Evolutionary conservation across 148 eudicot species (phyloP), one percentile per base, ranked within the genome.

Genomic region (Amaranthus cruentus): DNA sequence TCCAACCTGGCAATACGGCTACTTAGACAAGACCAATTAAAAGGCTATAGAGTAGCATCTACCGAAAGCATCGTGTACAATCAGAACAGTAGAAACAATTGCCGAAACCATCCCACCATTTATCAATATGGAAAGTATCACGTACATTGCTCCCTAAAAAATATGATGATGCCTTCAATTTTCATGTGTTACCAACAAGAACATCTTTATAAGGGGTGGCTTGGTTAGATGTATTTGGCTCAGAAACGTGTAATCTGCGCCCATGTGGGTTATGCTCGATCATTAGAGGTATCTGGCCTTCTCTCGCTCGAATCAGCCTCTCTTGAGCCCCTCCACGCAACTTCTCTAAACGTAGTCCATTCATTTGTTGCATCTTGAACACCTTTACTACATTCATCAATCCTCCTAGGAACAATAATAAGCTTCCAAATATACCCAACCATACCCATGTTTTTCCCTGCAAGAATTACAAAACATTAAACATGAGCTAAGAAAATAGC

Each of bases 251-350:
- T 5, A 51, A 55, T 55, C 28, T 73, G 6, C 78, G 59, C 44
- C 68, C 68, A 14, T 64, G 38, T 8, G 9, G 73, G 5, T 71
- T 72, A 38, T 90, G 84, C 14, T 84, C 88, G 0, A 56, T 50
- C 3, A 87, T 76, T n/a, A 87, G 71, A 4, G 97, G 91, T 55
- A 77, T 72, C 18, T 76, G 85, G 15, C 94, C 91, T 80, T 93
- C 98, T 62, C 92, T 66, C 69, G 70, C 81, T 49, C 71, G 86
- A 5, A 78, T 48, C 66, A 90, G 43, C 52, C 86, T 71, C 66
- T 91, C 98, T 81, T 91, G 96, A 12, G 96, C 98, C 9, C 98
- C 96, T 15, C 98, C 95, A 38, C 92, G 85, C 6, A 93, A 81
- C 71, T 93, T 93, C 84, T 93, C 98, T 12, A 93, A 81, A 49